Percentiles rank a stretch among this genome's conserved stretches.
These are phyloP conservation scores for Collybia nuda DNA, from an alignment of 768 basidiomycete genomes.

Conservation along the genomic window DNA sequence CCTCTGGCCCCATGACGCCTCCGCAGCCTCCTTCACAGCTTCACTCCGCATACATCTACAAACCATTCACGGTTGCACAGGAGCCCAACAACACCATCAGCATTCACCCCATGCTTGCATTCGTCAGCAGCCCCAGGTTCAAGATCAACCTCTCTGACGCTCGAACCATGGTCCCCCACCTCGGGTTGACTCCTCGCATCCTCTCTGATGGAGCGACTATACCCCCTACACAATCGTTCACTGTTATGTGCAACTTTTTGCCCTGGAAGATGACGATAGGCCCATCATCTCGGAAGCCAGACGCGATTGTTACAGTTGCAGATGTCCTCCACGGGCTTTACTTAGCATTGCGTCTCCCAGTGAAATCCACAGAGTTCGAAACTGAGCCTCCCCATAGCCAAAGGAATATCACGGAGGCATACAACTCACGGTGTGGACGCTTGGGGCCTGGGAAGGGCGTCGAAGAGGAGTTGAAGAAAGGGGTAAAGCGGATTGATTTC, in stretches of 20 bases:
- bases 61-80: neutral
- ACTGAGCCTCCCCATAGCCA: constrained; percentile 19
- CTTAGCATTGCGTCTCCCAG: constrained; percentile 32
- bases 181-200: constrained; percentile 13
- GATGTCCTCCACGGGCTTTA: constrained; percentile 45
- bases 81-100: constrained; percentile 4
- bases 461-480: constrained; percentile 32
- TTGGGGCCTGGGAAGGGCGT: constrained; percentile 19
- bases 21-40: constrained; percentile 12
- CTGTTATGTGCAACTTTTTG: constrained; percentile 14
- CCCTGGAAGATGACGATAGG: constrained; percentile 19
- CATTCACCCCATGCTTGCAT: constrained; percentile 15
- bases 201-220: constrained; percentile 21
- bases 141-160: constrained; percentile 17
- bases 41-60: constrained; percentile 11
- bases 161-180: constrained; percentile 7
- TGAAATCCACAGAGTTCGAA: constrained; percentile 32
- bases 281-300: constrained; percentile 15
- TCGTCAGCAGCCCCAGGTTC: constrained; percentile 3
- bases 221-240: constrained; percentile 20
- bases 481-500: constrained; percentile 47
- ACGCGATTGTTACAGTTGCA: constrained; percentile 23
- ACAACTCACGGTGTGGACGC: constrained; percentile 26
- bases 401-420: constrained; percentile 27
- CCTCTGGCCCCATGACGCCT: constrained; percentile 10